Evolutionary conservation across 805 yeast species (phyloP).

Genomic region (Kuraishia ogatae): DNA sequence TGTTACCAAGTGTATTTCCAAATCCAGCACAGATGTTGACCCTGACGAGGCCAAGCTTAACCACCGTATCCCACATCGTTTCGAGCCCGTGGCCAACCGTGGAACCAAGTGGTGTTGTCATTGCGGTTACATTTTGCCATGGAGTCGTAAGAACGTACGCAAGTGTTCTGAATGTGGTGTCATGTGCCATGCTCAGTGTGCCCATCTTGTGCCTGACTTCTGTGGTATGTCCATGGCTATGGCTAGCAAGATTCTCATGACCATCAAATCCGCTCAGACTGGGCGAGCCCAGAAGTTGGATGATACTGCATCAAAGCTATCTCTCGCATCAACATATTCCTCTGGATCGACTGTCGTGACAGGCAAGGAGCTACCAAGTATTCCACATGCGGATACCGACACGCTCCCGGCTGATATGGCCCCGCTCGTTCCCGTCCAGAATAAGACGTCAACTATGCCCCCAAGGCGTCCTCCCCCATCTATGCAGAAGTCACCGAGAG

Average conservation of each 20-base stretch:
- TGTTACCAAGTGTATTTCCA: constrained; percentile 77
- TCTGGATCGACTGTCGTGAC: constrained; percentile 1
- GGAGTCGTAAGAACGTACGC: constrained; percentile 89
- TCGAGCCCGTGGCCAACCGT: constrained; percentile 83
- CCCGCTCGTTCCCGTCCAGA: background rate
- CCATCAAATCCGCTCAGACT: constrained; percentile 33
- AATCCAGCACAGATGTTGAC: constrained; percentile 60
- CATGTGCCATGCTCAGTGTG: constrained; percentile 89
- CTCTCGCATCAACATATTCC: background rate
- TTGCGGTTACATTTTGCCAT: constrained; percentile 93
- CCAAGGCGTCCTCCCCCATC: background rate
- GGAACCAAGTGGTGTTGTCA: constrained; percentile 99
- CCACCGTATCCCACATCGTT: constrained; percentile 95
- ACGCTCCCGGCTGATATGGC: background rate
- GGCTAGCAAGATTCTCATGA: constrained; percentile 81
- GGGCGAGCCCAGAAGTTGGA: background rate
- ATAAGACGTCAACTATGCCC: background rate
- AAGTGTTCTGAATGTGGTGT: constrained; percentile 92
- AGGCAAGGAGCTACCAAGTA: constrained; percentile 16
- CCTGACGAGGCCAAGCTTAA: constrained; percentile 76
- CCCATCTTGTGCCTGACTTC: constrained; percentile 93
- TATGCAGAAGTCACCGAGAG: background rate
- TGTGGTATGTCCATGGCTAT: constrained; percentile 98
- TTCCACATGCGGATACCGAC: constrained; percentile 1
- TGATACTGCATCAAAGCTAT: background rate